Conservation (phyloP, 2,329 filamentous ascomycete species). For the Dactylonectria estremocensis region DNA sequence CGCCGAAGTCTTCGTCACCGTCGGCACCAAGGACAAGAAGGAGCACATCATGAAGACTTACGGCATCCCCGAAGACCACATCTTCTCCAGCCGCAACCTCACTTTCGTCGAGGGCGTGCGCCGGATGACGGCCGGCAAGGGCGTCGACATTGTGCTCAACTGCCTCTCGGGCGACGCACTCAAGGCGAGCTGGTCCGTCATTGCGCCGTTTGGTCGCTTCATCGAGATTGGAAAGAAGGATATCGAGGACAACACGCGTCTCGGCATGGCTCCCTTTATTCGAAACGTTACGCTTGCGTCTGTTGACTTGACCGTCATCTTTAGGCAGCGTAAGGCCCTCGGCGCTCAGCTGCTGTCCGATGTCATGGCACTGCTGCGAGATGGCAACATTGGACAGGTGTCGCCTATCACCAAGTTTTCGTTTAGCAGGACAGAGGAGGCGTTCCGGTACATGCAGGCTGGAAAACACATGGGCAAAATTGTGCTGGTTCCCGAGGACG, state of each 20-base stretch:
- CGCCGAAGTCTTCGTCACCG: conserved; percentile 51
- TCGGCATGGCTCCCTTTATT: conserved; percentile 53
- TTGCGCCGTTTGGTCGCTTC: conserved; percentile 52
- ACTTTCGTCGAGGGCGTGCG: conserved; percentile 46
- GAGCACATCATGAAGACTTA: conserved; percentile 44
- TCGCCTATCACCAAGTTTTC: conserved; percentile 11
- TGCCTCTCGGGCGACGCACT: conserved; percentile 47
- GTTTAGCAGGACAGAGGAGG: conserved; percentile 16
- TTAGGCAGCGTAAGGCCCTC: not conserved
- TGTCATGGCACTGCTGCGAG: not conserved
- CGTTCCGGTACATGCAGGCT: conserved; percentile 28
- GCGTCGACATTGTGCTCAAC: conserved; percentile 51
- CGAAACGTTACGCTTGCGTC: conserved; percentile 21
- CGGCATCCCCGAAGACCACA: conserved; percentile 48
- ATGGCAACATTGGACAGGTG: conserved; percentile 6
- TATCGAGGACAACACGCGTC: conserved; percentile 35
- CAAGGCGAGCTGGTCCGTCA: conserved; percentile 48
- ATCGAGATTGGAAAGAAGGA: conserved; percentile 54
- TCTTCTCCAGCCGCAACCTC: conserved; percentile 48
- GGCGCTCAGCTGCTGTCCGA: conserved; percentile 15
- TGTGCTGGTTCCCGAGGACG: conserved; percentile 4
- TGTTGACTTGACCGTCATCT: conserved; percentile 24
- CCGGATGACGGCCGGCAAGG: conserved; percentile 40
- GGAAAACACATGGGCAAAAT: conserved; percentile 34
- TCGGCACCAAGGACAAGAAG: conserved; percentile 49